Base-by-base conservation (phyloP, 2,329 filamentous ascomycete species). In the Intubia oerlemansii region DNA sequence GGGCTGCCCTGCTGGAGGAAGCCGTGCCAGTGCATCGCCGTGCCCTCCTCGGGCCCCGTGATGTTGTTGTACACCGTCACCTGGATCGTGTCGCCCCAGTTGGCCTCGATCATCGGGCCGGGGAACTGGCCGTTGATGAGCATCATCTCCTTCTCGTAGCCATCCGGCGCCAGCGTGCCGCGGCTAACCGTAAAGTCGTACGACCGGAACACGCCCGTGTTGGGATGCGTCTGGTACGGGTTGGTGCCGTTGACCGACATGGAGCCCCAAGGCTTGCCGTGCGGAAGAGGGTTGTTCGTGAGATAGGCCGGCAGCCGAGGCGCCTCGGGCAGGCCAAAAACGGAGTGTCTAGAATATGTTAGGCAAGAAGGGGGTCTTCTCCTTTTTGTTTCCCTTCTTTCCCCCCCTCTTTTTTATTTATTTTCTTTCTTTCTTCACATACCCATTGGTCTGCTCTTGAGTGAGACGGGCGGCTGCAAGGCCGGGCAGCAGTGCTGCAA, bases 31-130 rank as follows among this genome's bases (percentile, higher is more conserved):
- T 62, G 58, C 17, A 62, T 45, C 1, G 53, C 50, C 1, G 53
- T 56, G 15, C 50, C 48, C 36, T 52, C 54, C 18, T 42, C 47
- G 10, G 54, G 55, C 2, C 43, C 46, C 34, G 38, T 62, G 2
- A 78, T 57, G n/a, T 63, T 56, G 45, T 81, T 81, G 46, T 64
- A 57, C 32, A 78, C 62, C 15, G 65, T 66, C 28, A 78, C 59
- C 27, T 71, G 48, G 27, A 54, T 38, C 3, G 40, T 42, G 36
- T 54, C 51, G 17, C 51, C 51, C 46, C 46, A 49, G 35, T 48
- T 42, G 17, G 45, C 46, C 14, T 42, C 34, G 33, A 49, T 41
- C 10, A 39, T 38, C 1, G 46, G 46, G 7, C 46, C 46, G 1
- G 46, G 45, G 12, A 46, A 38, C 2, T 38, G 43, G 21, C 47